phyloP scores from a whole-genome alignment of 768 basidiomycete species.

The Phanerodontia chrysosporium region DNA sequence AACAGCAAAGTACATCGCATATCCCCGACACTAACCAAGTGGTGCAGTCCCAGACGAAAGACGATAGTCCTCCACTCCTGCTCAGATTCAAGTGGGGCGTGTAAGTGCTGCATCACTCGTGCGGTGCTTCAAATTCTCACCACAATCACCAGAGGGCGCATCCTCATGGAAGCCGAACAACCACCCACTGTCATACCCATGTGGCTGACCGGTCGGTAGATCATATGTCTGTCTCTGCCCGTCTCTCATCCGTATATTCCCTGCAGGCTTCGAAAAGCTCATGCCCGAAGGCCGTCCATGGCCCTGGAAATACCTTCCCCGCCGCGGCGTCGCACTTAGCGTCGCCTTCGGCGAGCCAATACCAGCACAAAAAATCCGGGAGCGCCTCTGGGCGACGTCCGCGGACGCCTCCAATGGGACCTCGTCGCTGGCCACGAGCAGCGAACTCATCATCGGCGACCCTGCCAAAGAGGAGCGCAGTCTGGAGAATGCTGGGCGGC shows the following conservation, averaged over 20 bases:
- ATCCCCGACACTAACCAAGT: not conserved
- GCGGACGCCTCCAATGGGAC: not conserved
- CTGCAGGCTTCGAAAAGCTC: slow-evolving; percentile 72
- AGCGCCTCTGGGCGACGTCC: slow-evolving; percentile 13
- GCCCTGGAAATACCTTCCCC: slow-evolving; percentile 71
- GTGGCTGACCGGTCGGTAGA: slow-evolving; percentile 76
- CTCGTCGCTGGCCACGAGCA: not conserved
- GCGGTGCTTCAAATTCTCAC: not conserved
- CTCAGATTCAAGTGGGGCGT: slow-evolving; percentile 93
- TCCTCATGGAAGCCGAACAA: slow-evolving; percentile 65
- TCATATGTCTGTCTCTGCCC: not conserved
- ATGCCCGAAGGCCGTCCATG: slow-evolving; percentile 85
- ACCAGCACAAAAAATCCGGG: slow-evolving; percentile 34
- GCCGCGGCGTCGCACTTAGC: slow-evolving; percentile 55
- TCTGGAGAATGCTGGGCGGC: not conserved
- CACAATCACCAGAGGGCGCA: slow-evolving; percentile 56
- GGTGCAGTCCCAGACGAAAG: not conserved
- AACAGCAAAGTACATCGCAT: not conserved
- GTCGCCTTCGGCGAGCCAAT: slow-evolving; percentile 82
- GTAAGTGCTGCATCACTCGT: slow-evolving; percentile 44
- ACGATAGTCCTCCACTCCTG: slow-evolving; percentile 37
- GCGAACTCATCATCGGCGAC: not conserved
- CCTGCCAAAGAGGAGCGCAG: slow-evolving; percentile 11
- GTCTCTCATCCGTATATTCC: not conserved
- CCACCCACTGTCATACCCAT: slow-evolving; percentile 85